Evolutionary conservation across 2,329 filamentous ascomycete species (phyloP), one percentile per base, ranked within the genome.

Genomic region (Torrubiellomyces zombiae): DNA sequence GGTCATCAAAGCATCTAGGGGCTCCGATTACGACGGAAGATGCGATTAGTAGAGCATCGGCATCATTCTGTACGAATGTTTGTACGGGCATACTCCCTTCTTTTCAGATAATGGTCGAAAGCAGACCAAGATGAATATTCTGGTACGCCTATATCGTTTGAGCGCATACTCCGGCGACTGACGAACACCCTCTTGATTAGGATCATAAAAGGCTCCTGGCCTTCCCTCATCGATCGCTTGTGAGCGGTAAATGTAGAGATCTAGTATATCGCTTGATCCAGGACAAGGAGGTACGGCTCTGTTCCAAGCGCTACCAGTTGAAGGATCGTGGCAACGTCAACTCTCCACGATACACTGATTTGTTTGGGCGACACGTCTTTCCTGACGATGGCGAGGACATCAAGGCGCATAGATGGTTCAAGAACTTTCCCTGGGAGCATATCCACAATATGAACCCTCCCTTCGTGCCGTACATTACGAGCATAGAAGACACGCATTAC

Each of bases 31-130:
- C 47, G 89, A 95, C 51, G 86, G 80, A 16, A 67, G 86, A 42
- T 95, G 86, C 51, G 86, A 95, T 51, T 95, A 68, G 82, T 95
- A 80, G 86, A 94, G 85, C 51, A 69, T 95, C 38, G 86, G 83
- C 26, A 73, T 95, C 43, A 94, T 95, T 43, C 53, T 95, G 28
- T 95, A 81, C 42, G 86, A 95, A 62, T 94, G 86, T 41, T 58
- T 95, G 2, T 95, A 89, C 45, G 86, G 86, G 1, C 77, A 75
- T 32, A 94, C 86, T 1, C 86, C 86, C 0, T 95, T 95, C 46
- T 68, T 85, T 26, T 71, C 77, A 10, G 78, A 86, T 23, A 75
- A 81, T 33, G 69, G 58, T 21, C 67, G 85, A 7, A 71, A 82
- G 30, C 67, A 77, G 36, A 95, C 85, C 3, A 95, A 94, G 47